A percentile compares a stretch with the other conserved stretches of the same genome.
Conservation (phyloP, 169 alveolate genomes). For the Haemoproteus tartakovskyi region DNA sequence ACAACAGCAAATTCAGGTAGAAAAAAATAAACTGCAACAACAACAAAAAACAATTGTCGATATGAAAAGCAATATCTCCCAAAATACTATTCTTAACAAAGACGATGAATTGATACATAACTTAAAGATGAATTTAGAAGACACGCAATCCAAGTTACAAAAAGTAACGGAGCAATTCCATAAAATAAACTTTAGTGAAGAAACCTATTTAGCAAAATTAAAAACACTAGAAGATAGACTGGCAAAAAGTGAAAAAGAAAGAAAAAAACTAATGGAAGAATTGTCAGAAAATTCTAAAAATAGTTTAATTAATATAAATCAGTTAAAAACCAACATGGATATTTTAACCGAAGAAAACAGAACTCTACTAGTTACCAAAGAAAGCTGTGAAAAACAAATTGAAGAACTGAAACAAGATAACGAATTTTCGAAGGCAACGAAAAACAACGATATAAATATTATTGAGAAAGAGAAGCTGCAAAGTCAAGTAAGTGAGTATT, state of each 20-base stretch:
- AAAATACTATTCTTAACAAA: not conserved
- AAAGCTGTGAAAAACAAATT: constrained; percentile 15
- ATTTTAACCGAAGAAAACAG: constrained; percentile 23
- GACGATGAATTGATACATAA: constrained; percentile 2
- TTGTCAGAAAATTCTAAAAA: not conserved
- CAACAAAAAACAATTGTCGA: constrained; percentile 31
- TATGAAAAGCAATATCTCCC: not conserved
- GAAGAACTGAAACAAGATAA: constrained; percentile 12
- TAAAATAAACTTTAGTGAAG: constrained; percentile 10
- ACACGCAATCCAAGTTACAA: constrained; percentile 1
- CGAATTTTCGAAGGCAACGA: constrained; percentile 14
- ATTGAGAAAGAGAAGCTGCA: constrained; percentile 23
- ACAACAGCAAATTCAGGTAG: constrained; percentile 4
- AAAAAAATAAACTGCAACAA: constrained; percentile 13
- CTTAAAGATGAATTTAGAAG: constrained; percentile 4
- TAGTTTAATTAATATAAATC: constrained; percentile 1
- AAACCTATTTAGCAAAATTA: constrained; percentile 8
- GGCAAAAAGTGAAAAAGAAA: constrained; percentile 1
- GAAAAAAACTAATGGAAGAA: not conserved
- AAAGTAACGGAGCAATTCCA: constrained; percentile 1
- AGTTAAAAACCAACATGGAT: constrained; percentile 24
- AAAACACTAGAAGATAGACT: not conserved
- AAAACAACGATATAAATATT: constrained; percentile 26
- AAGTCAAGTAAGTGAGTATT: constrained; percentile 8
- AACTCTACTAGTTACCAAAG: not conserved